A percentile compares a stretch with the other conserved stretches of the same genome.
Evolutionary conservation across 139 green algal species (phyloP).

Genomic region (Raphidocelis subcapitata): DNA sequence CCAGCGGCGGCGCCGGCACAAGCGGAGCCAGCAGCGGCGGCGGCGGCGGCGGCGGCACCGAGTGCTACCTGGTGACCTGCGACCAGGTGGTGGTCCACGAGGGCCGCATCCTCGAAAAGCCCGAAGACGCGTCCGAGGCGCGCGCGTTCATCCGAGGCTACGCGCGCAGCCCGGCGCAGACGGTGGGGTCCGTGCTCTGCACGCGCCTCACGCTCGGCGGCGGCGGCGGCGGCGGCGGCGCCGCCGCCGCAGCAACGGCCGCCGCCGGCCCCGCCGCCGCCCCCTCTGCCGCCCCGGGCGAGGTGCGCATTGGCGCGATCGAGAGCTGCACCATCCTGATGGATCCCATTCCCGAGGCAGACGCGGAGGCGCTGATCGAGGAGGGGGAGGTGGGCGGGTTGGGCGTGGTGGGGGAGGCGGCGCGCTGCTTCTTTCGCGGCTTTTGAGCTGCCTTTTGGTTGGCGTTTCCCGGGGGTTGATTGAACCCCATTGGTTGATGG

Average conservation of each 20-base stretch:
- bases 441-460: too few species aligned
- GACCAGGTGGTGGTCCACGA: constrained; percentile 80
- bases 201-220: constrained; percentile 55
- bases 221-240: too few species aligned
- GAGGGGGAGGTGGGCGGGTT: too few species aligned
- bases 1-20: constrained; percentile 1
- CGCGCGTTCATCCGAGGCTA: constrained; percentile 68
- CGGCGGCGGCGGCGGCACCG: background rate
- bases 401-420: constrained; percentile 57
- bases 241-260: too few species aligned
- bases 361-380: constrained; percentile 60
- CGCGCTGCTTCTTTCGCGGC: too few species aligned
- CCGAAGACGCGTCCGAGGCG: constrained; percentile 52
- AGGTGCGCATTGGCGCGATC: background rate
- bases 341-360: constrained; percentile 47
- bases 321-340: constrained; percentile 58
- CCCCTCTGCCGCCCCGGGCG: too few species aligned
- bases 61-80: constrained; percentile 31
- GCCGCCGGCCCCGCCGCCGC: too few species aligned
- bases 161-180: constrained; percentile 47
- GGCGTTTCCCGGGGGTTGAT: too few species aligned
- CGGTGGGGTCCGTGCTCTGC: constrained; percentile 68
- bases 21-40: background rate
- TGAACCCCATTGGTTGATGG: too few species aligned
- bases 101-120: constrained; percentile 77